phyloP scores from a whole-genome alignment of 306 rosid species.

The Citrullus mucosospermus region DNA sequence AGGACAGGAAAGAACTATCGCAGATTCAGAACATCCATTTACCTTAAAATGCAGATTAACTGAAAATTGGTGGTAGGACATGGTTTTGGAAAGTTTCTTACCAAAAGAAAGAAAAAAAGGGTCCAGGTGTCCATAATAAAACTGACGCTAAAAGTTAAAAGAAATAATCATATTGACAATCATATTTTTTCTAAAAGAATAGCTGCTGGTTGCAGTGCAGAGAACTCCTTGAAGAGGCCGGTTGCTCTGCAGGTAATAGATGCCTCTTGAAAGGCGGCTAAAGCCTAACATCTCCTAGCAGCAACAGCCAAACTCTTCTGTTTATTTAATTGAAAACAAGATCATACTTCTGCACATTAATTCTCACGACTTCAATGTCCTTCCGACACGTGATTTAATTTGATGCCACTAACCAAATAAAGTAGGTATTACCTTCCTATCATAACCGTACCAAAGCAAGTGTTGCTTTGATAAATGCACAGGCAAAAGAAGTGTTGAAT shows the following conservation, averaged over 20 bases:
- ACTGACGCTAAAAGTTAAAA: background rate
- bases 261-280: background rate
- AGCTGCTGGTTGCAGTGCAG: background rate
- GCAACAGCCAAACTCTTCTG: background rate
- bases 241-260: background rate
- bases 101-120: background rate
- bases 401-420: background rate
- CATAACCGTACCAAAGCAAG: constrained; percentile 97
- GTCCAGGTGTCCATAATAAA: background rate
- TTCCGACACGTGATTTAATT: background rate
- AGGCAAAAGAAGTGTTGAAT: constrained; percentile 88
- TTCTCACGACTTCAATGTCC: background rate
- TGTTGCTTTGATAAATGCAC: constrained; percentile 92
- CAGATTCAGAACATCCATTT: background rate
- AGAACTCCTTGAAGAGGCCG: background rate
- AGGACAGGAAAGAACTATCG: background rate
- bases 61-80: background rate
- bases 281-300: background rate
- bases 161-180: background rate
- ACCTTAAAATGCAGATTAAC: background rate
- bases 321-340: background rate
- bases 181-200: background rate
- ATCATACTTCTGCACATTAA: background rate
- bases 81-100: background rate
- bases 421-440: constrained; percentile 60